Evolutionary conservation across 202 grass and related monocot species (phyloP).

Genomic region (Musa balbisiana): DNA sequence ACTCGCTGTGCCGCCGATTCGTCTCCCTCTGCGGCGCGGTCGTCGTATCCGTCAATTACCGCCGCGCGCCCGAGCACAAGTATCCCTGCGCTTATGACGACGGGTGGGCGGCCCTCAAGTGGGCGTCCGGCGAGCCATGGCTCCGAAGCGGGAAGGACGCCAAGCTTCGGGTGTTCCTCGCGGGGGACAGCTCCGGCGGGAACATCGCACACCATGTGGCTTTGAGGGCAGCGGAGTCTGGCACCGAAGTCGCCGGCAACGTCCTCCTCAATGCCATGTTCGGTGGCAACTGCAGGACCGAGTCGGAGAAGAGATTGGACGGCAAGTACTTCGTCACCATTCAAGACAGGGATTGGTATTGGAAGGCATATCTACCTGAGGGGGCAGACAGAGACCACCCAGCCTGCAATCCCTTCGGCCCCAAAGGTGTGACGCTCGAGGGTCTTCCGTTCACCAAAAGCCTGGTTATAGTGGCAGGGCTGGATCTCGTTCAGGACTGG

Average conservation of each 20-base stretch:
- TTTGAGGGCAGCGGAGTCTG: slow-evolving; percentile 7
- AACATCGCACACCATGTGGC: slow-evolving; percentile 18
- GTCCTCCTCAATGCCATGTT: slow-evolving; percentile 18
- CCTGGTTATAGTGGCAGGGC: slow-evolving; percentile 9
- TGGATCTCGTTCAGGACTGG: slow-evolving; percentile 18
- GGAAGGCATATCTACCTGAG: slow-evolving; percentile 12
- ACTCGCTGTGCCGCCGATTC: slow-evolving; percentile 11
- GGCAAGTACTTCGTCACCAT: slow-evolving; percentile 19
- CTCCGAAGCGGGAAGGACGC: slow-evolving; percentile 11
- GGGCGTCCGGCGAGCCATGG: slow-evolving; percentile 5
- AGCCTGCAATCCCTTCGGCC: slow-evolving; percentile 19
- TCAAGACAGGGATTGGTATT: slow-evolving; percentile 22
- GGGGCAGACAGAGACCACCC: slow-evolving; percentile 15
- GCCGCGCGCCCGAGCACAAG: slow-evolving; percentile 4
- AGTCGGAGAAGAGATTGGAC: slow-evolving; percentile 16
- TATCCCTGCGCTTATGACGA: slow-evolving; percentile 8
- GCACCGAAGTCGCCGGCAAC: slow-evolving; percentile 6
- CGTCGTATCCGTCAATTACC: slow-evolving; percentile 13
- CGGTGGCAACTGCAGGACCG: slow-evolving; percentile 1
- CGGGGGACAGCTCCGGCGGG: slow-evolving; percentile 16
- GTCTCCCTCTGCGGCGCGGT: slow-evolving; percentile 7
- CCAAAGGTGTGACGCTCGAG: neutral
- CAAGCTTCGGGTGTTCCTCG: slow-evolving; percentile 16
- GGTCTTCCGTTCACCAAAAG: slow-evolving; percentile 11
- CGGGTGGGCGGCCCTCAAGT: slow-evolving; percentile 11